Conservation (phyloP, 805 yeast genomes). For the Ogataea haglerorum region DNA sequence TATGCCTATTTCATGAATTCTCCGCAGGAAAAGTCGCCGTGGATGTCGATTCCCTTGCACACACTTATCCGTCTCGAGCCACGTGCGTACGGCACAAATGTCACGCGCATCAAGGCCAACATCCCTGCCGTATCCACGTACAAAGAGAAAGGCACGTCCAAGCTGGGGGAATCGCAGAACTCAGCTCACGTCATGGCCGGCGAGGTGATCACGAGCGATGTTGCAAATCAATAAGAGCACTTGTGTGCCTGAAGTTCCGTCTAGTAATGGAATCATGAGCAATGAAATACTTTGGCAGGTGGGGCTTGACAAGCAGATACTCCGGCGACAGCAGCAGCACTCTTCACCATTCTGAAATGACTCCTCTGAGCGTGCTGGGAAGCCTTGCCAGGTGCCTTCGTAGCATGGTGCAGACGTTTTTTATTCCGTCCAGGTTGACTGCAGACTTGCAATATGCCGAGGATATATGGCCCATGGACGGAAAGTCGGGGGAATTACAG, state of each 20-base stretch:
- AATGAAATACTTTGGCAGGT: constrained; percentile 20
- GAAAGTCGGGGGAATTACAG: neutral
- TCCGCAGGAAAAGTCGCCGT: constrained; percentile 95
- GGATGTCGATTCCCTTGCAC: constrained; percentile 98
- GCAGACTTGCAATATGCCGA: constrained; percentile 14
- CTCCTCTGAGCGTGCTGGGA: neutral
- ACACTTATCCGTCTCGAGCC: constrained; percentile 93
- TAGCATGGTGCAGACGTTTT: constrained; percentile 9
- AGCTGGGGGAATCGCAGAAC: constrained; percentile 49
- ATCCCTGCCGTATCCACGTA: constrained; percentile 98
- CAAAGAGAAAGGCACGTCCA: constrained; percentile 87
- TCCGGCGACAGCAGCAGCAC: constrained; percentile 6
- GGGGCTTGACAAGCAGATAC: constrained; percentile 12
- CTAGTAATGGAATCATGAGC: constrained; percentile 16
- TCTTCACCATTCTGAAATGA: neutral
- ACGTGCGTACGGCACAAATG: constrained; percentile 87
- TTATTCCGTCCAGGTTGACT: constrained; percentile 10
- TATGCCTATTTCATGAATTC: constrained; percentile 98
- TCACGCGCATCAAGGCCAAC: constrained; percentile 87
- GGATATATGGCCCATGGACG: constrained; percentile 3
- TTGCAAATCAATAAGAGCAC: neutral
- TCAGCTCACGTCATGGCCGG: constrained; percentile 43
- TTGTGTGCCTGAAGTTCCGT: constrained; percentile 1
- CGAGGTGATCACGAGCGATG: constrained; percentile 40
- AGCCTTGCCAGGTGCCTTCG: neutral